These are phyloP conservation scores for Gaeumannomyces tritici DNA, from an alignment of 2,329 filamentous ascomycete species.

Conservation along the genomic window DNA sequence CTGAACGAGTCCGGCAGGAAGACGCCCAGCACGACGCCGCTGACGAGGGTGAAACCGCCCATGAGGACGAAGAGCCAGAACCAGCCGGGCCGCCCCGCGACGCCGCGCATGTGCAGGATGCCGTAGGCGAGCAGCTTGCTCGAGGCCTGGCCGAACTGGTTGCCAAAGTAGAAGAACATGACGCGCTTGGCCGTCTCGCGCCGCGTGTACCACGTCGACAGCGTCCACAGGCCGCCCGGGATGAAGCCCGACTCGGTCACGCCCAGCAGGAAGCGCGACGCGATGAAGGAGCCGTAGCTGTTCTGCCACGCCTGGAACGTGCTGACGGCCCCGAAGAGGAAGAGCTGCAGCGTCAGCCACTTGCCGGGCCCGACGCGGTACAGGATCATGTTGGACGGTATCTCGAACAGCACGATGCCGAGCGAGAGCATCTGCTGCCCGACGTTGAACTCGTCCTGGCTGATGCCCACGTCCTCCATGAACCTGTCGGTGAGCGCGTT, in stretches of 20 bases:
- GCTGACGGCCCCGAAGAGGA: conserved; percentile 41
- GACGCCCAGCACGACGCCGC: conserved; percentile 29
- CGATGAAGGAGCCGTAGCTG: conserved; percentile 35
- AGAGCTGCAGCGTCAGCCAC: conserved; percentile 43
- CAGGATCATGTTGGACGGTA: conserved; percentile 36
- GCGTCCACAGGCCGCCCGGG: conserved; percentile 37
- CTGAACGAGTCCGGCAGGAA: conserved; percentile 34
- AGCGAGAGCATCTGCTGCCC: conserved; percentile 33
- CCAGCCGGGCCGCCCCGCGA: conserved; percentile 40
- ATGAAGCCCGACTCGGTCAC: conserved; percentile 46
- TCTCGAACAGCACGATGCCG: conserved; percentile 35
- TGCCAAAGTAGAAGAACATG: conserved; percentile 46
- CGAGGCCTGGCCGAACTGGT: conserved; percentile 37
- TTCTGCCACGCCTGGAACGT: conserved; percentile 44
- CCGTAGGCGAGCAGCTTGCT: conserved; percentile 31
- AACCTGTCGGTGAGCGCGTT: conserved; percentile 16
- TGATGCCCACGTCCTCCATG: conserved; percentile 20
- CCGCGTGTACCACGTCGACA: conserved; percentile 46
- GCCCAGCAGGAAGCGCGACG: conserved; percentile 40
- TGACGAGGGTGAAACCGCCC: conserved; percentile 39
- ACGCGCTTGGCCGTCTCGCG: conserved; percentile 41
- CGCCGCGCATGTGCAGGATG: conserved; percentile 39
- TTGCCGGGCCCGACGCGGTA: conserved; percentile 37
- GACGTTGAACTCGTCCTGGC: conserved; percentile 34
- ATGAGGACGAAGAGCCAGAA: conserved; percentile 46